These are phyloP conservation scores for Phtheirospermum japonicum DNA, from an alignment of 257 asterid species.

Conservation along the genomic window DNA sequence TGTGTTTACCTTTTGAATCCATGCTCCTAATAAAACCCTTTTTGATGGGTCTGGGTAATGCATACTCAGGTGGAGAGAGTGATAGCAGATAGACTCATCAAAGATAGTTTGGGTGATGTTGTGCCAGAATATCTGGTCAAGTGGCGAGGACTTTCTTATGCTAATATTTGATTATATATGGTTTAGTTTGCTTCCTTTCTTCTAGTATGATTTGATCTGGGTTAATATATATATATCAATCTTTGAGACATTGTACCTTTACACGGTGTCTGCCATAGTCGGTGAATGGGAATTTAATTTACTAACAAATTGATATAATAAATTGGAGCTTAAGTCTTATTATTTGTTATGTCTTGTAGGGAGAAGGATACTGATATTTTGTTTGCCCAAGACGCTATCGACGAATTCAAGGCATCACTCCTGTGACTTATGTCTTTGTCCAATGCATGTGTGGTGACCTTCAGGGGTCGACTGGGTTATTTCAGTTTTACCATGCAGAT, in stretches of 20 bases:
- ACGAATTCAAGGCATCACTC: constrained; percentile 81
- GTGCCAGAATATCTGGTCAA: constrained; percentile 94
- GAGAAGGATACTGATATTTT: constrained; percentile 86
- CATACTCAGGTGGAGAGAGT: constrained; percentile 88
- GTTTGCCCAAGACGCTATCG: constrained; percentile 94
- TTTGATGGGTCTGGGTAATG: constrained; percentile 25
- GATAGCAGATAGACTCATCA: constrained; percentile 74
- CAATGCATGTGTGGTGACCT: constrained; percentile 19
- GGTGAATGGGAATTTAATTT: constrained; percentile 16
- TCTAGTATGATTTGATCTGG: neutral
- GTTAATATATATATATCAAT: constrained; percentile 3
- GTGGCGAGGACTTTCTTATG: constrained; percentile 98
- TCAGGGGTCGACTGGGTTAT: constrained; percentile 8
- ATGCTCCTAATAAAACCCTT: constrained; percentile 12
- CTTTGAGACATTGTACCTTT: constrained; percentile 5
- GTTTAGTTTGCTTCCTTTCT: constrained; percentile 21
- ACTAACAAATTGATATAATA: constrained; percentile 10
- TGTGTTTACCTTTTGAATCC: constrained; percentile 10
- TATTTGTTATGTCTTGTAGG: constrained; percentile 50
- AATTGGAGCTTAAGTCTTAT: constrained; percentile 22
- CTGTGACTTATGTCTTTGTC: constrained; percentile 16
- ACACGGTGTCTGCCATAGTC: constrained; percentile 15
- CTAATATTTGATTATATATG: constrained; percentile 31
- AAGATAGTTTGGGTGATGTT: constrained; percentile 72
- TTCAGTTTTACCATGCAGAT: too few relatives aligned